phyloP scores from a whole-genome alignment of 306 rosid species.

The Begonia peltatifolia region DNA sequence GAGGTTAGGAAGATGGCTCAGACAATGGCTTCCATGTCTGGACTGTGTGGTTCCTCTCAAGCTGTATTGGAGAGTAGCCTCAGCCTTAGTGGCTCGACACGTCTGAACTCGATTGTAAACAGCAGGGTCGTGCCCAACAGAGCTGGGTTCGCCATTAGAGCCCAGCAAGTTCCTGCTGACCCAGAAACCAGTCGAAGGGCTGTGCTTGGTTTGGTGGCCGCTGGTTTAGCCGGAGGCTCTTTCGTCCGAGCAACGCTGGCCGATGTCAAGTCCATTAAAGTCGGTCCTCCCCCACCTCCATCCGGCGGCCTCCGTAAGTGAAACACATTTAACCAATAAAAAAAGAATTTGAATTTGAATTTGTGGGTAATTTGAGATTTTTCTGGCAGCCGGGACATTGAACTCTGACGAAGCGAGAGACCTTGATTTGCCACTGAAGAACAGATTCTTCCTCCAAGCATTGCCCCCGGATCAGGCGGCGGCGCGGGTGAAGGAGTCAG shows the following conservation, averaged over 20 bases:
- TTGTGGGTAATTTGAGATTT: neutral
- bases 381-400: conserved; percentile 70
- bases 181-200: conserved; percentile 61
- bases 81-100: conserved; percentile 40
- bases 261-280: conserved; percentile 68
- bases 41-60: conserved; percentile 61
- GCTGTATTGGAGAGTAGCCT: conserved; percentile 67
- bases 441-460: conserved; percentile 75
- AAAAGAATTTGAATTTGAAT: neutral
- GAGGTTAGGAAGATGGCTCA: conserved; percentile 36
- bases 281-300: conserved; percentile 78
- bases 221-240: conserved; percentile 65
- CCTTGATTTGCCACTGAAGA: conserved; percentile 52
- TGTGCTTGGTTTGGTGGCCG: conserved; percentile 65
- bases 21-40: conserved; percentile 88
- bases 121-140: conserved; percentile 23
- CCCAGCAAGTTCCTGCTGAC: conserved; percentile 40
- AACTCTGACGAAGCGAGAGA: conserved; percentile 89
- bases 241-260: conserved; percentile 87
- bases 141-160: conserved; percentile 33
- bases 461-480: conserved; percentile 54
- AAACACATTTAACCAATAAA: neutral
- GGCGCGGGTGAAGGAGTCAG: conserved; percentile 75
- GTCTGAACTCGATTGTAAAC: conserved; percentile 24
- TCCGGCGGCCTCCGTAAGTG: conserved; percentile 95